Evolutionary conservation across 805 yeast species (phyloP), one percentile per base, ranked within the genome.

Genomic region (Saturnispora saitoi): DNA sequence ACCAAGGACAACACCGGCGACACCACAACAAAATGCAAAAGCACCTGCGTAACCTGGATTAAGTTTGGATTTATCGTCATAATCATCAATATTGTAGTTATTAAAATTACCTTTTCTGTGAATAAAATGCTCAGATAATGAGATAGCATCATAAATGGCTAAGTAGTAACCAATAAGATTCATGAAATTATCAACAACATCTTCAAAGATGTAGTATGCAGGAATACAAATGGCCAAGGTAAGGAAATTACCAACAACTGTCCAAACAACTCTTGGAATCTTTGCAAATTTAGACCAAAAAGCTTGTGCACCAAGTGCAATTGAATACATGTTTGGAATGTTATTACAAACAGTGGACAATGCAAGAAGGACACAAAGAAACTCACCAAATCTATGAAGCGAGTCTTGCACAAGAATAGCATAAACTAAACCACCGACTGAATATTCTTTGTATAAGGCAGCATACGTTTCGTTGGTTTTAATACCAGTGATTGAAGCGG

Each of bases 311-410:
- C 89, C 81, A 61, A 90, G 73, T 37, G 88, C 90, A 59, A 88
- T 78, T 24, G 97, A 86, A 73, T 90, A 90, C 84, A 88, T 81
- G 72, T 88, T 89, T 67, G 96, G 96, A 66, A 89, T 80, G 71
- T 88, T 89, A 75, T 87, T 88, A 55, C 96, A 82, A 49, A 90
- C 83, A 30, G 95, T 87, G 30, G 96, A 86, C 56, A 90, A 69
- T 15, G 95, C 87, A 54, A 90, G 71, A 17, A 90, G 29, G 30
- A 90, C 96, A 68, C 90, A 78, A 67, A 90, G 81, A 74, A 90
- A 88, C 66, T 86, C 82, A 54, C 96, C 96, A 58, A 90, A 87
- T 9, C 88, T 90, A 67, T 86, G 90, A 52, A 88, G 73, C 4
- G 95, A 83, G 63, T 89, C 76, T 54, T 79, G 75, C 47, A 86